These are phyloP conservation scores for Mucuna pruriens DNA, from an alignment of 306 rosid genomes.

Conservation along the genomic window DNA sequence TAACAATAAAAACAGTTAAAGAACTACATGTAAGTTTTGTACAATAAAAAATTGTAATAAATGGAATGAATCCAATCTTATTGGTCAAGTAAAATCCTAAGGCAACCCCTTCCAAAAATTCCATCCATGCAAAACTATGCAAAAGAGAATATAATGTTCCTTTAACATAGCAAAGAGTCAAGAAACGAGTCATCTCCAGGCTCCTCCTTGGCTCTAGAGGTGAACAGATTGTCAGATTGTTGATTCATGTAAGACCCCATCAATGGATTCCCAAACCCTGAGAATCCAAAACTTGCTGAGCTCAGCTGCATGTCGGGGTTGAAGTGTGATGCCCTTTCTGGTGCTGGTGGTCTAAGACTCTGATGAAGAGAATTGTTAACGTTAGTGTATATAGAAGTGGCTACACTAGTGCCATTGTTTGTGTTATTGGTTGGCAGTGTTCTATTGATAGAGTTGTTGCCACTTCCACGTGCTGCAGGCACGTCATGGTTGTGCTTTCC, in stretches of 20 bases:
- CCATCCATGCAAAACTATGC: conserved; percentile 16
- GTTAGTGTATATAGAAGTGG: conserved; percentile 43
- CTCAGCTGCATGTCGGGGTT: conserved; percentile 60
- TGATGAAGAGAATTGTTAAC: conserved; percentile 48
- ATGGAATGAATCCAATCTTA: conserved; percentile 48
- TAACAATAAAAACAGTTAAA: not conserved
- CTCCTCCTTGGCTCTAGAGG: conserved; percentile 75
- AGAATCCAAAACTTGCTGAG: conserved; percentile 51
- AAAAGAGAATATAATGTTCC: not conserved
- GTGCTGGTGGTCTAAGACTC: conserved; percentile 40
- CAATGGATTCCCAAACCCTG: conserved; percentile 53
- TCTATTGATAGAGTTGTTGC: conserved; percentile 59
- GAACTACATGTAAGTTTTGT: not conserved
- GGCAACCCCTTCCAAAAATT: not conserved
- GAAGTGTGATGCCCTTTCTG: conserved; percentile 54
- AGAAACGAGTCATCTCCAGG: conserved; percentile 74
- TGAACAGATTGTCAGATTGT: conserved; percentile 51
- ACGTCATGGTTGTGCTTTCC: conserved; percentile 97
- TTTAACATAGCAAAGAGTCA: conserved; percentile 72
- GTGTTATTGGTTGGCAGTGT: conserved; percentile 46
- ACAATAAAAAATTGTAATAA: conserved; percentile 37
- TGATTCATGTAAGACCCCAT: conserved; percentile 58
- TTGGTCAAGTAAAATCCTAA: conserved; percentile 10
- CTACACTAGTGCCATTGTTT: conserved; percentile 31
- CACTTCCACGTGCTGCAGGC: conserved; percentile 90